Evolutionary conservation across 2,329 filamentous ascomycete species (phyloP), one percentile per base, ranked within the genome.

Genomic region (Paraconiothyrium brasiliense): DNA sequence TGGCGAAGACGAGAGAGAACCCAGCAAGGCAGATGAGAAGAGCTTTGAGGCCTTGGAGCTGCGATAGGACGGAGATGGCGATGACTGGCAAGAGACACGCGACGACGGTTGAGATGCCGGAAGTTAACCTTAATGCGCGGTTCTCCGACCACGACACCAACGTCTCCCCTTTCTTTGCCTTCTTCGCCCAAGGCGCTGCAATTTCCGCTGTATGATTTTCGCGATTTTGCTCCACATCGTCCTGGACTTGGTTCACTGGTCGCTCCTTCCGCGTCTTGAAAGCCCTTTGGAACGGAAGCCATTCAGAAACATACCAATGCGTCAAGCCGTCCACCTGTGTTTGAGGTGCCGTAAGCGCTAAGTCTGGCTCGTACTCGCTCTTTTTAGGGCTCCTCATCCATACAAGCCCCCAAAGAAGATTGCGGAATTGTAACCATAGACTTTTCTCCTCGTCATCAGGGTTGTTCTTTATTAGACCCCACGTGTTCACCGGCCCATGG

Each of bases 81-180:
- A 66, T 44, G 34, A 64, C 61, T 13, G 61, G 64, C 4, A 66
- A 32, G 14, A 64, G 43, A 43, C 61, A 66, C 20, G 64, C 64
- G 1, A 66, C 46, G 0, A 66, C 48, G 16, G 61, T 66, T 16
- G 63, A 63, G 20, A 63, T 22, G 5, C 30, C 48, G 8, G 56
- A 61, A 1, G 63, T 63, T n/a, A 52, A 14, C 43, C 41, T 55
- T 47, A 65, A 41, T 6, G 57, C 57, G 27, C 35, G 27, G 37
- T 48, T 58, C 32, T 61, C 44, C 11, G 57, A 62, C 56, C 52
- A 59, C 1, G 30, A 50, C 14, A 22, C 57, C 10, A 65, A 14
- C n/a, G n/a, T n/a, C n/a, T n/a, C n/a, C n/a, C n/a, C n/a, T n/a
- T n/a, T n/a, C n/a, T n/a, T n/a, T n/a, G n/a, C n/a, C 24, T 54